Percentiles rank a stretch among this genome's conserved stretches.
These are phyloP conservation scores for Geosmithia flava DNA, from an alignment of 2,329 filamentous ascomycete species.

Conservation along the genomic window DNA sequence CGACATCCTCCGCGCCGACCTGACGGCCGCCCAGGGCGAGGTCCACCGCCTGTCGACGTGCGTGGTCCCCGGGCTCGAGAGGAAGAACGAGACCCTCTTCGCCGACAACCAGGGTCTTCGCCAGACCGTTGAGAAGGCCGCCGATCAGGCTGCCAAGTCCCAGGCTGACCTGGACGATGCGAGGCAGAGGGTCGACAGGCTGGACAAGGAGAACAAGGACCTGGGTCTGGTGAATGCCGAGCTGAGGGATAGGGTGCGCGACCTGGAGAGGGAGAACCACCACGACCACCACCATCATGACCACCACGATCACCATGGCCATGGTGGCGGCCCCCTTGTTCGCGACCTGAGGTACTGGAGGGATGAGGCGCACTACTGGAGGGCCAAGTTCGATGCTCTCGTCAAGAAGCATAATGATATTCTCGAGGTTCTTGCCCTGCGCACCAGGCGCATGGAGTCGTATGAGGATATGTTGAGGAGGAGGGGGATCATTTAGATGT, in stretches of 20 bases:
- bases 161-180: conserved; percentile 19
- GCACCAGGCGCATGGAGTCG: conserved; percentile 4
- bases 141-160: conserved; percentile 16
- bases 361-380: conserved; percentile 6
- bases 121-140: conserved; percentile 18
- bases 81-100: conserved; percentile 20
- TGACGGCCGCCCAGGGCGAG: conserved; percentile 21
- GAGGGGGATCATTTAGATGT: not conserved
- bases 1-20: conserved; percentile 19
- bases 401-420: conserved; percentile 6
- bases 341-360: conserved; percentile 9
- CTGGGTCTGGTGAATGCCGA: conserved; percentile 14
- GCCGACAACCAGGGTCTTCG: conserved; percentile 27
- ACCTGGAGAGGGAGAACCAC: conserved; percentile 11
- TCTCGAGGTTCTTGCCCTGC: conserved; percentile 2
- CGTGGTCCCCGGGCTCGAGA: conserved; percentile 22
- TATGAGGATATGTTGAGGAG: conserved; percentile 3
- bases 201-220: conserved; percentile 23
- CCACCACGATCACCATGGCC: not conserved
- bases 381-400: conserved; percentile 3
- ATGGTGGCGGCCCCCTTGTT: conserved; percentile 1
- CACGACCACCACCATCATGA: conserved; percentile 7
- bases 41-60: conserved; percentile 16
- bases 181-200: conserved; percentile 17
- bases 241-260: conserved; percentile 11